Evolutionary conservation across 768 basidiomycete genomes (phyloP).

Genomic region (Phylloporus rhodoxanthus): DNA sequence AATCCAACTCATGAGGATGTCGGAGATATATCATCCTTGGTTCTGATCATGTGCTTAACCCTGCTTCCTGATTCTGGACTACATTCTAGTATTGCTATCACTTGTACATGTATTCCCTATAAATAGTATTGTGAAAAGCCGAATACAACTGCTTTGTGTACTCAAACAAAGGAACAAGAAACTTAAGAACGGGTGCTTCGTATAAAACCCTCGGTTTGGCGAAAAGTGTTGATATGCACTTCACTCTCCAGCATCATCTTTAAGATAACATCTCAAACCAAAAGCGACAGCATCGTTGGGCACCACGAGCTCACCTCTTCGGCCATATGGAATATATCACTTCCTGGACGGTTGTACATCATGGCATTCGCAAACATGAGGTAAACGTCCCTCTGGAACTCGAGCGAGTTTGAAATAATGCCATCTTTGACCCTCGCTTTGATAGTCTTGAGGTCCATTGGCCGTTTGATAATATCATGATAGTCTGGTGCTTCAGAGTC

Average conservation of each 20-base stretch:
- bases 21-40: conserved; percentile 83
- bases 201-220: conserved; percentile 71
- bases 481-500: conserved; percentile 87
- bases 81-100: conserved; percentile 2
- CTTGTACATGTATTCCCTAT: conserved; percentile 1
- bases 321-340: conserved; percentile 86
- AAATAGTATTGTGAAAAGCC: background rate
- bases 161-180: background rate
- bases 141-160: background rate
- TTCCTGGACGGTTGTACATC: conserved; percentile 90
- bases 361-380: conserved; percentile 96
- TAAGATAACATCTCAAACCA: background rate
- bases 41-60: conserved; percentile 39
- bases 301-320: conserved; percentile 60
- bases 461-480: conserved; percentile 85
- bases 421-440: conserved; percentile 83
- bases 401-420: conserved; percentile 68
- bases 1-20: conserved; percentile 76
- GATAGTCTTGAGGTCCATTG: conserved; percentile 94
- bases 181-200: conserved; percentile 34
- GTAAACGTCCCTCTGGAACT: conserved; percentile 85
- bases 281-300: background rate
- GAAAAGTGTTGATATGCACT: conserved; percentile 57
- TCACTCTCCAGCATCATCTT: conserved; percentile 79
- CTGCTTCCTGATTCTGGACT: background rate